These are phyloP conservation scores for Sclerotiophoma versabilis DNA, from an alignment of 2,329 filamentous ascomycete species.

Conservation along the genomic window DNA sequence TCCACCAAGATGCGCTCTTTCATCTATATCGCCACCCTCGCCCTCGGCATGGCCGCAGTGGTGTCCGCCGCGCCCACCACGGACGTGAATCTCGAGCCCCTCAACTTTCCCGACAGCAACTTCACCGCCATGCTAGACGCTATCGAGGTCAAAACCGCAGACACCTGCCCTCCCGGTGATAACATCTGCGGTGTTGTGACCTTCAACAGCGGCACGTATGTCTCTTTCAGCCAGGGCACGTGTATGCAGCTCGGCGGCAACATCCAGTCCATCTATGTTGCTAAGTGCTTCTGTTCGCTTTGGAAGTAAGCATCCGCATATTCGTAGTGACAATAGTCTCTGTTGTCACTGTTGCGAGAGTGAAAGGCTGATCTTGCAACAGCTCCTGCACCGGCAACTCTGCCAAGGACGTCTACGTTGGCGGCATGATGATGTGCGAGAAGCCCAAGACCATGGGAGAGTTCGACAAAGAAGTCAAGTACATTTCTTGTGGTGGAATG, in stretches of 20 bases:
- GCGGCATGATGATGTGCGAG: constrained; percentile 20
- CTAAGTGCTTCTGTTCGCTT: constrained; percentile 17
- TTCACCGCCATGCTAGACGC: background rate
- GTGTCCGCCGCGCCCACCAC: background rate
- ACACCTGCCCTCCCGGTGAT: background rate
- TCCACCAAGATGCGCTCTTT: constrained; percentile 3
- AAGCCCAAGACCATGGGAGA: background rate
- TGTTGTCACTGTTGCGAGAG: background rate
- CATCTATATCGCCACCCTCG: background rate
- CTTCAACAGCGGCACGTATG: constrained; percentile 1
- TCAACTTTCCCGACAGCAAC: background rate
- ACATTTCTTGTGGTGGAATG: constrained; percentile 13
- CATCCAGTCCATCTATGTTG: constrained; percentile 13
- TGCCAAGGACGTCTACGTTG: constrained; percentile 6
- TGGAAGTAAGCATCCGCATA: constrained; percentile 17
- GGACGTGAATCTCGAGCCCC: background rate
- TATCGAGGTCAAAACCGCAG: too few relatives aligned
- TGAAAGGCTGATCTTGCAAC: background rate
- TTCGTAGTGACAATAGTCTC: too few relatives aligned
- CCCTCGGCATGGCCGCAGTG: background rate
- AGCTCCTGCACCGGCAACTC: constrained; percentile 7
- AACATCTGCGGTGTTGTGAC: constrained; percentile 10
- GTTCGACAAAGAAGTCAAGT: constrained; percentile 5
- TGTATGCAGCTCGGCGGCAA: constrained; percentile 10
- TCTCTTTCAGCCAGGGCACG: constrained; percentile 7